phyloP scores from a whole-genome alignment of 805 yeast genomes.

The Zygosaccharomyces rouxii region DNA sequence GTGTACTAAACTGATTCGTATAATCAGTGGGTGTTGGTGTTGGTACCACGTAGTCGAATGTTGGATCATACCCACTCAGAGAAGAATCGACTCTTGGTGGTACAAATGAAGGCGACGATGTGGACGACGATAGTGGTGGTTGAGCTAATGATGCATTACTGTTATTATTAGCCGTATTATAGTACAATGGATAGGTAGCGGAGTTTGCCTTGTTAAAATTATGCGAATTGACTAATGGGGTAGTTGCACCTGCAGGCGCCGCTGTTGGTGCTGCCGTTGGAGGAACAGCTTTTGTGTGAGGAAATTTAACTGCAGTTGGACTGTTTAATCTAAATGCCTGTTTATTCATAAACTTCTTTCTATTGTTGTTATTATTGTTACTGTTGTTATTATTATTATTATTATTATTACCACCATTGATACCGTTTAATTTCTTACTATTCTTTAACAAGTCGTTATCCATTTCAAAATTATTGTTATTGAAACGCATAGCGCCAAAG shows the following conservation, averaged over 20 bases:
- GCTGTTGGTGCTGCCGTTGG: conserved; percentile 11
- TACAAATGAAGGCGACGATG: conserved; percentile 20
- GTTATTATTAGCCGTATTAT: conserved; percentile 10
- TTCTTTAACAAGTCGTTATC: conserved; percentile 8
- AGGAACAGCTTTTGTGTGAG: conserved; percentile 9
- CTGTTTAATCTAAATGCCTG: conserved; percentile 15
- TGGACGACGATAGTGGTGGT: conserved; percentile 11
- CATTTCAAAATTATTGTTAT: conserved; percentile 4
- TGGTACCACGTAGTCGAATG: conserved; percentile 17
- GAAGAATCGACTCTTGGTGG: conserved; percentile 19
- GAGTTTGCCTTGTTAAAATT: conserved; percentile 26
- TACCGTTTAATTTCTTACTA: conserved; percentile 5
- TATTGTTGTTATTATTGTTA: conserved; percentile 8
- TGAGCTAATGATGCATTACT: conserved; percentile 12
- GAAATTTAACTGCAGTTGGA: conserved; percentile 11
- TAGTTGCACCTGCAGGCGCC: conserved; percentile 2
- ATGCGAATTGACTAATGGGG: conserved; percentile 11
- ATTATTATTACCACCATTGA: conserved; percentile 7
- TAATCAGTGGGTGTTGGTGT: conserved; percentile 9
- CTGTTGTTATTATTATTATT: conserved; percentile 10
- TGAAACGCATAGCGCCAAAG: conserved; percentile 7
- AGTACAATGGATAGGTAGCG: conserved; percentile 18
- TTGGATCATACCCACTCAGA: conserved; percentile 16
- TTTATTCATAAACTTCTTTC: conserved; percentile 11
- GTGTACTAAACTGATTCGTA: conserved; percentile 12